Evolutionary conservation across 805 yeast species (phyloP), one percentile per base, ranked within the genome.

Genomic region (Kodamaea nitidulidarum): DNA sequence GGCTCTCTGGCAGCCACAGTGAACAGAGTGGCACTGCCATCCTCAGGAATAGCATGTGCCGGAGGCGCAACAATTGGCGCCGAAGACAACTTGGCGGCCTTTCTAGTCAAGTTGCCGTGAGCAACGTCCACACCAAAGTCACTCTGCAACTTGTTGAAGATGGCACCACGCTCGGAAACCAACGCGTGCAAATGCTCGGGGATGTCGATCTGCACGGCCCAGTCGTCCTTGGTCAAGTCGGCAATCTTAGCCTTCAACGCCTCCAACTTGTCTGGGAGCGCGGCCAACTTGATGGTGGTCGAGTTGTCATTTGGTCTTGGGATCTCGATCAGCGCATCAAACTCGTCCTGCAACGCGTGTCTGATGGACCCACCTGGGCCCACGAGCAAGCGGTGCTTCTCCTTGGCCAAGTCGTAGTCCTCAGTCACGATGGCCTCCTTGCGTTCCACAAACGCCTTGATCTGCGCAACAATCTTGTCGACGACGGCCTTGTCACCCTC

Each of bases 321-420:
- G 54, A 91, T 75, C 33, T 67, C 70, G 40, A 91, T 60, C 18
- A 60, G 56, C 35, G 86, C 90, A 10, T 70, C 67, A 59, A 73
- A 85, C 52, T 83, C 86, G 11, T 75, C 67, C 65, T 88, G 91
- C 46, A 88, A 60, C 8, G 76, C 68, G 49, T 83, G 82, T 63
- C 91, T 86, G 42, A 75, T 73, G 9, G 78, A 54, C 32, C 98
- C 97, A 42, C 80, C 79, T 27, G 88, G 80, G 28, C 98, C 98
- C 59, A 91, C 78, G 37, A 91, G 55, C 7, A 78, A 71, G 51
- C 87, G 76, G 52, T 86, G 91, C 55, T 81, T 83, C 43, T 79
- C 83, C 56, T 79, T 78, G 29, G 93, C 78, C 51, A 91, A 70
- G 11, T 70, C 78, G 41, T 73, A 50, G 27, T 67, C 72, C 47